Evolutionary conservation across 345 rosid genomes (phyloP), one percentile per base, ranked within the genome.

Genomic region (Cardamine occulta): DNA sequence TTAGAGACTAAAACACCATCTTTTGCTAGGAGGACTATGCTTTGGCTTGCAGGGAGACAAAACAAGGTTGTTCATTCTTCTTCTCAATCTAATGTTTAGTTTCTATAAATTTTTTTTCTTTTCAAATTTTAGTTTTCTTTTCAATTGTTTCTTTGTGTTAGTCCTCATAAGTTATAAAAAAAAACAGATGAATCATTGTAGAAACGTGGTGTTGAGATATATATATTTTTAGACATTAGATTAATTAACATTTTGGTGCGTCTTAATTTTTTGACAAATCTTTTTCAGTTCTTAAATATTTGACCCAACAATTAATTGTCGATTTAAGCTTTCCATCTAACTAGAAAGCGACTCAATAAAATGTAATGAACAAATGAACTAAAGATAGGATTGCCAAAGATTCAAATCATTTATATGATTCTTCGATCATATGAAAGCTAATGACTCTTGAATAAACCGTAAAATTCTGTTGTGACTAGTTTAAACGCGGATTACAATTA

Each of bases 11-110:
- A 85, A 75, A 91, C 96, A 42, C 97, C 98, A 42, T 96, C 99
- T 55, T 96, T 93, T 87, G 91, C 98, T 10, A 89, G 94, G 84
- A 93, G 89, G 81, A 88, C 99, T 67, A 79, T 96, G 81, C 90
- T 84, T 72, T 93, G 99, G 98, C 85, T 96, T 55, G 83, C 85
- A 42, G 97, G 97, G 59, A 87, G 86, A 72, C 99, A 87, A 81
- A 96, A 86, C 93, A 93, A 89, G 89, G 94, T 91, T 85, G 95
- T 85, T 77, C 90, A 96, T 80, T 85, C 96, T 68, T 81, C 91
- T 60, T 87, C 83, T 55, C 48, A 89, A 52, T 82, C 87, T 65
- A 68, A 88, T 66, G 75, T 74, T 45, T 79, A 74, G 75, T 63
- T 63, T 66, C 74, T 64, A 32, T 29, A 55, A n/a, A 17, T n/a